Conservation (phyloP, 139 green algal genomes). For the Coelastrella sp. region DNA sequence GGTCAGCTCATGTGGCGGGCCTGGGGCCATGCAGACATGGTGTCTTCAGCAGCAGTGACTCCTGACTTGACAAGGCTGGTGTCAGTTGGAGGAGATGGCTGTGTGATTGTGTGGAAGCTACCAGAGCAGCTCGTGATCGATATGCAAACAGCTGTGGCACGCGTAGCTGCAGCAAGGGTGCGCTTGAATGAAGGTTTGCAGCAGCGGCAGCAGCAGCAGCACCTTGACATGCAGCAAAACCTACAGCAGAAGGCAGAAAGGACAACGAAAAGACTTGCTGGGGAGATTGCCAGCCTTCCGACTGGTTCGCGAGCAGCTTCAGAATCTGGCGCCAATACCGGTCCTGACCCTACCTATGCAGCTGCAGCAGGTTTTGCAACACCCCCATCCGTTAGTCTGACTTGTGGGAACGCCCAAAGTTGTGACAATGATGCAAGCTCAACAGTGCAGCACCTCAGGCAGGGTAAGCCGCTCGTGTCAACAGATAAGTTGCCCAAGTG, state of each 20-base stretch:
- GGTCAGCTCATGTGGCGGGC: slow-evolving; percentile 49
- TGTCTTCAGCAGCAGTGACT: slow-evolving; percentile 40
- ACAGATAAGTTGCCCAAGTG: slow-evolving; percentile 62
- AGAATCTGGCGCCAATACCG: not conserved
- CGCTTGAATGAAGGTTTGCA: not conserved
- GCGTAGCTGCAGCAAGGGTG: slow-evolving; percentile 24
- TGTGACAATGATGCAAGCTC: slow-evolving; percentile 36
- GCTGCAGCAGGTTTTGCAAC: not conserved
- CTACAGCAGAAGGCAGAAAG: not conserved
- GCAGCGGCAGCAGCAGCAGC: not conserved
- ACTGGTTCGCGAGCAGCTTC: not conserved
- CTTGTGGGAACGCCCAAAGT: slow-evolving; percentile 4
- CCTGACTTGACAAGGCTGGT: slow-evolving; percentile 43
- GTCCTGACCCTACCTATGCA: not conserved
- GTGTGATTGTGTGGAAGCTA: slow-evolving; percentile 66
- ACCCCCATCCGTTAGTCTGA: not conserved
- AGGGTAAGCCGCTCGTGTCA: slow-evolving; percentile 57
- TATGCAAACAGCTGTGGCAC: slow-evolving; percentile 40
- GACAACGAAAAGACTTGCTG: not conserved
- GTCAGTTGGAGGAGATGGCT: slow-evolving; percentile 63
- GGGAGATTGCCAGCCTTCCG: not conserved
- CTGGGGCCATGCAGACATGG: slow-evolving; percentile 56
- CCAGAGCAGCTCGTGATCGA: slow-evolving; percentile 37
- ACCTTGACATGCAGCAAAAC: not conserved
- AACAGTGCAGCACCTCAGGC: slow-evolving; percentile 44